Conservation (phyloP, 352 stramenopile species). For the Pythium rhizo-oryzae region DNA sequence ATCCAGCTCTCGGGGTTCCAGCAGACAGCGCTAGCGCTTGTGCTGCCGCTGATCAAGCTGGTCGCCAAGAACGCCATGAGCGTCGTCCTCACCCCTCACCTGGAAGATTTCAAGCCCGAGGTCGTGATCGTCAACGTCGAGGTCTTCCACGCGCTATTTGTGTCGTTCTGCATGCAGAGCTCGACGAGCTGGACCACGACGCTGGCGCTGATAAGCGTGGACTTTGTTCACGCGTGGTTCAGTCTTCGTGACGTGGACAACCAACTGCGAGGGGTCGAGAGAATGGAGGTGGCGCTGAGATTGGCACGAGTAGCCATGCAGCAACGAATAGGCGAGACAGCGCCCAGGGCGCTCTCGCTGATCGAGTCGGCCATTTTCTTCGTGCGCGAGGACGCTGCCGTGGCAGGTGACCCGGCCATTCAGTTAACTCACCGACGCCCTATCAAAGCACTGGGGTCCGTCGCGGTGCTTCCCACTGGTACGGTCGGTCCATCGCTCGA, state of each 20-base stretch:
- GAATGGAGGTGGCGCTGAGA: too few relatives aligned
- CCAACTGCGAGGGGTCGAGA: too few relatives aligned
- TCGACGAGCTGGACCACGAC: not conserved
- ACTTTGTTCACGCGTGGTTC: not conserved
- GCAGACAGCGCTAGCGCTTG: conserved; percentile 16
- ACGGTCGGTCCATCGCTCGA: too few relatives aligned
- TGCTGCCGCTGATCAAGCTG: conserved; percentile 48
- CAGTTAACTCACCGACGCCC: too few relatives aligned
- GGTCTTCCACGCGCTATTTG: conserved; percentile 16
- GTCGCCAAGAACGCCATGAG: conserved; percentile 39
- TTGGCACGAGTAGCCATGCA: too few relatives aligned
- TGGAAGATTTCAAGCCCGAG: conserved; percentile 35
- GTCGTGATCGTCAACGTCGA: conserved; percentile 15
- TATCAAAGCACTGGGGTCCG: too few relatives aligned
- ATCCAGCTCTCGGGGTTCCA: not conserved
- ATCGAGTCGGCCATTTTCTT: conserved; percentile 5
- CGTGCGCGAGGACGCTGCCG: not conserved
- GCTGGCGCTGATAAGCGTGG: not conserved
- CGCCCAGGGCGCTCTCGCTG: not conserved
- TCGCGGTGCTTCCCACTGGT: too few relatives aligned
- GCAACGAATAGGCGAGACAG: too few relatives aligned
- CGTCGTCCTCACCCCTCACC: conserved; percentile 1
- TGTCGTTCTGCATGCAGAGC: conserved; percentile 20
- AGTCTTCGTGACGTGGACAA: not conserved
- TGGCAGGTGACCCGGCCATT: not conserved